Evolutionary conservation across 805 yeast species (phyloP), one percentile per base, ranked within the genome.

Genomic region (Metschnikowia amazonensis): DNA sequence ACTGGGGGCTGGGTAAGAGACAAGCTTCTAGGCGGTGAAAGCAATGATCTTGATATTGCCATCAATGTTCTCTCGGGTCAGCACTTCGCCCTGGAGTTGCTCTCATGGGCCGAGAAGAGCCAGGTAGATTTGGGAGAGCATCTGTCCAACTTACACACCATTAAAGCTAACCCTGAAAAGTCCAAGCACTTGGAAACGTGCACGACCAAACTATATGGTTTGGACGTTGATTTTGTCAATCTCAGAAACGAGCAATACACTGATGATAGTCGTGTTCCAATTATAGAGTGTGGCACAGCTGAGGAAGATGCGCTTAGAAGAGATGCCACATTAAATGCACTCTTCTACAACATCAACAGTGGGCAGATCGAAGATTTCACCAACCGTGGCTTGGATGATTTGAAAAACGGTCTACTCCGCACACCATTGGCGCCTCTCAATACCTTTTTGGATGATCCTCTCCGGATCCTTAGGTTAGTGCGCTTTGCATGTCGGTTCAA

Each of bases 1-100:
- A 90, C 97, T 0, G 99, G 99, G 29, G 99, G 99, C 0, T 92
- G 99, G 99, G 99, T 94, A 2, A 76, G 99, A 56, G 99, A 94
- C 64, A 94, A 94, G 66, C 69, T 94, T 24, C 69, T 94, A 25
- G 95, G 96, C 0, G 74, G 76, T 38, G 80, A 79, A 18, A 82
- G 92, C 34, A 82, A 92, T 59, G 99, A 94, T 63, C 72, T 94
- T 25, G 99, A 94, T 58, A 87, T 94, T 39, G 97, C 97, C 5
- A 80, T 94, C 39, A 89, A 94, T 63, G 74, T 74, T 44, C 67
- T 88, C 59, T 79, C 95, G 0, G 99, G 99, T 0, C 89, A 86
- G 57, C 81, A 81, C 28, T 92, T 94, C 66, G 97, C 96, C 1
- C 70, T 71, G 27, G 77, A 76, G 11, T 66, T 94, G 50, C 76